phyloP scores from a whole-genome alignment of 768 basidiomycete genomes.

The Kwoniella newhampshirensis region DNA sequence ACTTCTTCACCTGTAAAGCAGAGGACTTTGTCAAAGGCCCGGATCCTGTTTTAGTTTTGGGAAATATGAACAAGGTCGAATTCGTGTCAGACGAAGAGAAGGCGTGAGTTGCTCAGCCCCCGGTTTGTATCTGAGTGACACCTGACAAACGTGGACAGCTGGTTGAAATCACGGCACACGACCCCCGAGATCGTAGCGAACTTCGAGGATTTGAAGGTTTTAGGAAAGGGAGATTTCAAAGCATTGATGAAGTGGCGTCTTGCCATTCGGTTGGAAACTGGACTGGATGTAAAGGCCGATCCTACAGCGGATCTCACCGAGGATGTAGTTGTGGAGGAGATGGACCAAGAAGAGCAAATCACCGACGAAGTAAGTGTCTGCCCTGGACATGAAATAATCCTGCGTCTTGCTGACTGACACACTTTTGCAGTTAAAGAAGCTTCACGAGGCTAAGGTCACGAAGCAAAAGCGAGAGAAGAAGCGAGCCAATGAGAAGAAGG shows the following conservation, averaged over 20 bases:
- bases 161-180: slow-evolving; percentile 71
- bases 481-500: slow-evolving; percentile 81
- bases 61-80: slow-evolving; percentile 66
- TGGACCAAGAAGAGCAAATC: slow-evolving; percentile 87
- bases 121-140: slow-evolving; percentile 1
- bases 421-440: slow-evolving; percentile 68
- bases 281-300: slow-evolving; percentile 76
- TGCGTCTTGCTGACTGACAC: not conserved
- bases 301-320: slow-evolving; percentile 75
- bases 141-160: no score
- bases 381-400: slow-evolving; percentile 8
- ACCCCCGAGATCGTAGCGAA: slow-evolving; percentile 77
- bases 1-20: slow-evolving; percentile 73
- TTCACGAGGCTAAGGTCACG: slow-evolving; percentile 71
- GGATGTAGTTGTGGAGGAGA: slow-evolving; percentile 56
- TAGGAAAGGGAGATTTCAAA: slow-evolving; percentile 98
- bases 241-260: slow-evolving; percentile 84
- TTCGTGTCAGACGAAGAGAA: slow-evolving; percentile 84
- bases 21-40: slow-evolving; percentile 66
- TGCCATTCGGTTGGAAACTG: slow-evolving; percentile 83
- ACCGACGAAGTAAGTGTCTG: slow-evolving; percentile 71
- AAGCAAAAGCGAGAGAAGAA: slow-evolving; percentile 77
- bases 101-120: slow-evolving; percentile 62
- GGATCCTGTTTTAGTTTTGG: slow-evolving; percentile 78
- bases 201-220: slow-evolving; percentile 87